These are phyloP conservation scores for Helenozyma rhizophorensis DNA, from an alignment of 805 yeast species.

Conservation along the genomic window DNA sequence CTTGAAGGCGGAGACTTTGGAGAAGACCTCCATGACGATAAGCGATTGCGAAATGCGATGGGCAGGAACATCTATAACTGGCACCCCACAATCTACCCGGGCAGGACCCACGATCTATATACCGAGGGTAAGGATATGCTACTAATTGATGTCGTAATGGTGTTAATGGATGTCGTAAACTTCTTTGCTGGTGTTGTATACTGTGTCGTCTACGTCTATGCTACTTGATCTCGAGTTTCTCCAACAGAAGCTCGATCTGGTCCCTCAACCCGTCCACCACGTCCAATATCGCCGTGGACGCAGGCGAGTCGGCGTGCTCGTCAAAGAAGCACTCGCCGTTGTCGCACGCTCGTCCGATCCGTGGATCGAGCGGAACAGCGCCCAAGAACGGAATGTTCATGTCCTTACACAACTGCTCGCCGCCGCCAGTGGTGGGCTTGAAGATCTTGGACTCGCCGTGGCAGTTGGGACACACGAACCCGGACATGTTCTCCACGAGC, in stretches of 20 bases:
- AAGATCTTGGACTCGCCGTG: conserved; percentile 86
- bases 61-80: too few species aligned
- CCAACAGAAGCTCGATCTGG: conserved; percentile 36
- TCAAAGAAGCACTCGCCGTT: conserved; percentile 81
- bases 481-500: conserved; percentile 95
- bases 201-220: too few species aligned
- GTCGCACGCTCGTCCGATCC: conserved; percentile 89
- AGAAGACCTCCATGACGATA: conserved; percentile 3
- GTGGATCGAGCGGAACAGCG: conserved; percentile 90
- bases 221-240: conserved; percentile 13
- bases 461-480: conserved; percentile 95
- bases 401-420: conserved; percentile 77
- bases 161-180: too few species aligned
- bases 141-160: too few species aligned
- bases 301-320: conserved; percentile 85
- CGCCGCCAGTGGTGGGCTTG: conserved; percentile 97
- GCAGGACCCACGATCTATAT: too few species aligned
- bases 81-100: too few species aligned
- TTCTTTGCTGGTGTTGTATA: too few species aligned
- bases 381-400: conserved; percentile 78
- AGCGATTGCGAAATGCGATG: too few species aligned
- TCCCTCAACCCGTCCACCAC: conserved; percentile 74
- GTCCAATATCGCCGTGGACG: conserved; percentile 76
- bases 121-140: too few species aligned
- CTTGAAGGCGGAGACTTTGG: conserved; percentile 19